Evolutionary conservation across 805 yeast species (phyloP).

Genomic region (Komagataella mondaviorum): DNA sequence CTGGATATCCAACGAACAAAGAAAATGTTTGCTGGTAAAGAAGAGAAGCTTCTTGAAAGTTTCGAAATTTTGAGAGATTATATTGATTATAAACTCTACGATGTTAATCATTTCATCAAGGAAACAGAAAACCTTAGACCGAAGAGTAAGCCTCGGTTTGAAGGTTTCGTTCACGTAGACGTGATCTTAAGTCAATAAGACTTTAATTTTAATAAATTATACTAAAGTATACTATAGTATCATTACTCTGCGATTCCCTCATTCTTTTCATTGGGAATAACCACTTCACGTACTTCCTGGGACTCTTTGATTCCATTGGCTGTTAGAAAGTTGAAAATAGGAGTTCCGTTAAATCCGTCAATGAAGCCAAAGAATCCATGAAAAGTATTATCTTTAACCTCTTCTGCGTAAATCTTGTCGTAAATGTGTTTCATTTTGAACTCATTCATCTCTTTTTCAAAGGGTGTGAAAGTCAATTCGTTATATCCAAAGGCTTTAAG

Average conservation of each 20-base stretch:
- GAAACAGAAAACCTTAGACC: constrained; percentile 4
- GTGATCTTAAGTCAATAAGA: constrained; percentile 1
- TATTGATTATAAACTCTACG: constrained; percentile 14
- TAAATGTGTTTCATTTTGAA: constrained; percentile 84
- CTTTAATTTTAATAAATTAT: not conserved
- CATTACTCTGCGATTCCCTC: not conserved
- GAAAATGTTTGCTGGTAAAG: not conserved
- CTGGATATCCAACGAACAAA: constrained; percentile 1
- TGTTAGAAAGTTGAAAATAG: constrained; percentile 45
- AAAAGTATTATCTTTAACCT: constrained; percentile 74
- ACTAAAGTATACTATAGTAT: not conserved
- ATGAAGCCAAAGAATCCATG: constrained; percentile 86
- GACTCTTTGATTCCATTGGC: constrained; percentile 26
- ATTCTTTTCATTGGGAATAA: constrained; percentile 10
- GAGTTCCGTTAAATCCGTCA: constrained; percentile 64
- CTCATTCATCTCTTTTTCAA: constrained; percentile 57
- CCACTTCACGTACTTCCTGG: constrained; percentile 8
- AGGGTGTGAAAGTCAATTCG: constrained; percentile 53
- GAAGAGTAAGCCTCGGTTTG: not conserved
- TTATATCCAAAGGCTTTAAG: constrained; percentile 69
- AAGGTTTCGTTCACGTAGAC: not conserved
- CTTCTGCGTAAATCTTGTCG: constrained; percentile 86
- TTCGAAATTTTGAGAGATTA: constrained; percentile 13
- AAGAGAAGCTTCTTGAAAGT: constrained; percentile 3
- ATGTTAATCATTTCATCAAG: constrained; percentile 7